phyloP scores from a whole-genome alignment of 163 green algal genomes.

The Smithsoniella earleae region DNA sequence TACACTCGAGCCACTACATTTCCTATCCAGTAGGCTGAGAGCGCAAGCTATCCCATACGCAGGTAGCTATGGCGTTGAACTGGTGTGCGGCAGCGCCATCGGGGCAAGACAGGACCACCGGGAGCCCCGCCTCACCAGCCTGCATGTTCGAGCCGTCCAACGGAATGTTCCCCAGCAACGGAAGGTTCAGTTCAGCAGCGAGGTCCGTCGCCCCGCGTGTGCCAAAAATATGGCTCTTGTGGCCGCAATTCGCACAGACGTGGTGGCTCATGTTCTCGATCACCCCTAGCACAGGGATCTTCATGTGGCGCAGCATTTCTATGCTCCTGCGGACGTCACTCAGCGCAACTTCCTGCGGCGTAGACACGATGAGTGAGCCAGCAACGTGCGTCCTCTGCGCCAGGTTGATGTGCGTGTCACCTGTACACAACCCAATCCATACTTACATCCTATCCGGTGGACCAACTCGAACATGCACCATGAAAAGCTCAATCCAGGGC shows the following conservation, averaged over 20 bases:
- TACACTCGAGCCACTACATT: too few relatives aligned
- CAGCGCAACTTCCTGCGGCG: conserved; percentile 82
- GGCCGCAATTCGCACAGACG: conserved; percentile 62
- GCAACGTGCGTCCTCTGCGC: conserved; percentile 70
- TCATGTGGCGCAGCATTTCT: conserved; percentile 73
- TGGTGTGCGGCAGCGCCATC: conserved; percentile 35
- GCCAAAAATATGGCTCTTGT: conserved; percentile 74
- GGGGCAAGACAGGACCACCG: conserved; percentile 53
- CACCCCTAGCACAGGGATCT: conserved; percentile 72
- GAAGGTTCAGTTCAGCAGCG: conserved; percentile 51
- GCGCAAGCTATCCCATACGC: too few relatives aligned
- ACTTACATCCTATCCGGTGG: too few relatives aligned
- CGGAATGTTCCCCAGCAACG: conserved; percentile 51
- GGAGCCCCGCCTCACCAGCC: conserved; percentile 52
- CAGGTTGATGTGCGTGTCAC: conserved; percentile 81
- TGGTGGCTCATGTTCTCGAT: conserved; percentile 91
- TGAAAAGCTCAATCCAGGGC: too few relatives aligned
- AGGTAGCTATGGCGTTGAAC: conserved; percentile 49
- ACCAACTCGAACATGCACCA: too few relatives aligned
- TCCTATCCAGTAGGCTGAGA: too few relatives aligned
- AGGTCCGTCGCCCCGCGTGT: conserved; percentile 52
- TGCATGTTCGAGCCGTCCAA: conserved; percentile 49
- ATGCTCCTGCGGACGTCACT: conserved; percentile 68
- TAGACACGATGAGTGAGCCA: conserved; percentile 85
- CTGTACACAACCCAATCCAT: conserved; percentile 39